Base-by-base conservation (phyloP, 768 basidiomycete genomes). In the Floccularia luteovirens region DNA sequence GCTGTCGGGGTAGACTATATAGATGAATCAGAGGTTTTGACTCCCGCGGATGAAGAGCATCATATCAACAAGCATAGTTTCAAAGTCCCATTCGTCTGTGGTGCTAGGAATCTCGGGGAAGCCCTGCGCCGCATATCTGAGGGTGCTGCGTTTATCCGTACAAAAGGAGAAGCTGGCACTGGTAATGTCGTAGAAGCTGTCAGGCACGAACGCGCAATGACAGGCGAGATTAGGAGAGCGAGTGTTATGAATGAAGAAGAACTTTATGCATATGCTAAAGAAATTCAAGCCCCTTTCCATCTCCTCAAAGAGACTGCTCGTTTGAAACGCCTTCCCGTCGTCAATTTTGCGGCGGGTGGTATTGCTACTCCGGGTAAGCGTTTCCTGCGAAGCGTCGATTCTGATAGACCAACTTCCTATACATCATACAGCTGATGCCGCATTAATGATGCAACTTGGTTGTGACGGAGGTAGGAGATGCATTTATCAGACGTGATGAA, bases 401-500 rank as follows among this genome's bases (percentile, higher is more conserved):
- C 21, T 22, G 17, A 11, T 14, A 17, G 31, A 21, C n/a, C 1
- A 8, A 10, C 38, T 14, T 21, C 13, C 11, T 8, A 20, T 11
- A 28, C 23, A 5, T 30, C 13, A n/a, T 32, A 17, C 32, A 79
- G 91, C 89, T 49, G 94, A 99, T 60, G 94, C 94, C 12, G 96
- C 96, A 3, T 62, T 97, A 47, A 96, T 97, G 94, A 98, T 98
- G 93, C 91, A 94, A 56, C 76, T 98, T 24, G 91, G 94, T 24
- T 91, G 90, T 60, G 94, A 94, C 55, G 91, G 93, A 69, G 86
- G 92, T 92, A 54, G 46, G 80, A 60, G 31, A 3, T 2, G n/a
- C 40, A 12, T 32, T 23, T 28, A 12, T 20, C 22, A 19, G 11
- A 10, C 20, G 5, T 22, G 19, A 4, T 20, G 13, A 13, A 39